Evolutionary conservation across 2,329 filamentous ascomycete species (phyloP).

Genomic region (Penicillium psychrosexuale): DNA sequence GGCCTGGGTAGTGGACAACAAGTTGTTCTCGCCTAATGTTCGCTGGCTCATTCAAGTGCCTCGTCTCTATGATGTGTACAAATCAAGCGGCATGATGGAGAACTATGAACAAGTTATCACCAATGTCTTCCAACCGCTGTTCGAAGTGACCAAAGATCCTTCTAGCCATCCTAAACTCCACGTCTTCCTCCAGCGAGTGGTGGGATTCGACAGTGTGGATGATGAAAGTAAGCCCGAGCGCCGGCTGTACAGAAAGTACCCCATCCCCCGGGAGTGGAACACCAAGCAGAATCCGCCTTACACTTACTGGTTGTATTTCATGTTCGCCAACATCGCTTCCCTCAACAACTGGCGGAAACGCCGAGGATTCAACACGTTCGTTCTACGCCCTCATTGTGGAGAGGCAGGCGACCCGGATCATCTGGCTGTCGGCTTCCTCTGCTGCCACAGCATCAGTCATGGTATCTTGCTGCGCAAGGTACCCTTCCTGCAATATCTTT

Average conservation of each 20-base stretch:
- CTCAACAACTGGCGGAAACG: conserved; percentile 88
- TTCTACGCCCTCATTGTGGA: conserved; percentile 89
- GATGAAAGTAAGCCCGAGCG: conserved; percentile 97
- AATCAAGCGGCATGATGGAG: conserved; percentile 78
- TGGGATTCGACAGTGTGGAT: conserved; percentile 96
- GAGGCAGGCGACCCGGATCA: conserved; percentile 97
- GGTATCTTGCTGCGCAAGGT: conserved; percentile 90
- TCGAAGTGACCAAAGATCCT: conserved; percentile 88
- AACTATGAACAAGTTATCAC: conserved; percentile 85
- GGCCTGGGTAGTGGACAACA: conserved; percentile 96
- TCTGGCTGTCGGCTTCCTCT: conserved; percentile 83
- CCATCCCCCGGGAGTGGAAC: conserved; percentile 81
- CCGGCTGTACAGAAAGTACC: conserved; percentile 92
- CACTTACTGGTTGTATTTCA: conserved; percentile 98
- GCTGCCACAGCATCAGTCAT: conserved; percentile 95
- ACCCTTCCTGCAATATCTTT: conserved; percentile 90
- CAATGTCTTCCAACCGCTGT: conserved; percentile 90
- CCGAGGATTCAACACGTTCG: conserved; percentile 92
- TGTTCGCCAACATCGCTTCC: conserved; percentile 90
- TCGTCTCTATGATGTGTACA: conserved; percentile 93
- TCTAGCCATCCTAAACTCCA: conserved; percentile 87
- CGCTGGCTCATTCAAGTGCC: conserved; percentile 96
- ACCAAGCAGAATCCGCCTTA: conserved; percentile 96
- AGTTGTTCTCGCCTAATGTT: conserved; percentile 95
- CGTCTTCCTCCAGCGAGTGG: conserved; percentile 88